These are phyloP conservation scores for Galerina sulciceps DNA, from an alignment of 768 basidiomycete species.

Conservation along the genomic window DNA sequence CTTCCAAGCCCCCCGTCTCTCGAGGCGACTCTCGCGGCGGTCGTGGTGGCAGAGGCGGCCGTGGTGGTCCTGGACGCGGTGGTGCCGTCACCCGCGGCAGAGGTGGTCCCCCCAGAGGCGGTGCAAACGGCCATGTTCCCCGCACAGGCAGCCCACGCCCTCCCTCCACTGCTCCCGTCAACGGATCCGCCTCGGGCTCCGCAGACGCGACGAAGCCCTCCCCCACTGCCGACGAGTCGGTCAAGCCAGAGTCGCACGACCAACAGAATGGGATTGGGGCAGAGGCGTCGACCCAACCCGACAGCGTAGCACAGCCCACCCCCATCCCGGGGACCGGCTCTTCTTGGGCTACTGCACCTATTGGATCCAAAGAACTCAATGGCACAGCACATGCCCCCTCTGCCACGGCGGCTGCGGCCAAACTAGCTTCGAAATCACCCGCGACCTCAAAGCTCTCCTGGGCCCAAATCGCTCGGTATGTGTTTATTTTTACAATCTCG, in stretches of 20 bases:
- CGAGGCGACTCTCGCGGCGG: constrained; percentile 64
- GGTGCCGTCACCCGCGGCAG: constrained; percentile 53
- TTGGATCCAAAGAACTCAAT: constrained; percentile 38
- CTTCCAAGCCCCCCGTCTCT: constrained; percentile 57
- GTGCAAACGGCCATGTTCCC: constrained; percentile 43
- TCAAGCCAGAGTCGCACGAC: constrained; percentile 27
- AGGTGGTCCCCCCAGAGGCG: constrained; percentile 49
- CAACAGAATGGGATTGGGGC: constrained; percentile 36
- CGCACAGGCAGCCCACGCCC: constrained; percentile 29
- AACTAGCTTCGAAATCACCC: constrained; percentile 55
- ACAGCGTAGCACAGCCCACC: constrained; percentile 33
- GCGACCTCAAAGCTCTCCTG: constrained; percentile 82
- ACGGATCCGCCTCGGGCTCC: constrained; percentile 25
- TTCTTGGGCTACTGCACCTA: constrained; percentile 33
- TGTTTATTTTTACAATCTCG: constrained; percentile 11
- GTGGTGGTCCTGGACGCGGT: constrained; percentile 65
- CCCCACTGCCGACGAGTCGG: constrained; percentile 26
- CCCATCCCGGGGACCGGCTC: constrained; percentile 36
- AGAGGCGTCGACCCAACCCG: constrained; percentile 36
- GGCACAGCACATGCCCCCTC: constrained; percentile 32
- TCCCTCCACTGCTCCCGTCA: constrained; percentile 21
- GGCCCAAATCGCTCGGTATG: constrained; percentile 83
- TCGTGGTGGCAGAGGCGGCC: constrained; percentile 60
- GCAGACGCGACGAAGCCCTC: constrained; percentile 22
- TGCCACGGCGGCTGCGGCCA: constrained; percentile 29